These are phyloP conservation scores for Colletotrichum sp. DNA, from an alignment of 2,329 filamentous ascomycete species.

Conservation along the genomic window DNA sequence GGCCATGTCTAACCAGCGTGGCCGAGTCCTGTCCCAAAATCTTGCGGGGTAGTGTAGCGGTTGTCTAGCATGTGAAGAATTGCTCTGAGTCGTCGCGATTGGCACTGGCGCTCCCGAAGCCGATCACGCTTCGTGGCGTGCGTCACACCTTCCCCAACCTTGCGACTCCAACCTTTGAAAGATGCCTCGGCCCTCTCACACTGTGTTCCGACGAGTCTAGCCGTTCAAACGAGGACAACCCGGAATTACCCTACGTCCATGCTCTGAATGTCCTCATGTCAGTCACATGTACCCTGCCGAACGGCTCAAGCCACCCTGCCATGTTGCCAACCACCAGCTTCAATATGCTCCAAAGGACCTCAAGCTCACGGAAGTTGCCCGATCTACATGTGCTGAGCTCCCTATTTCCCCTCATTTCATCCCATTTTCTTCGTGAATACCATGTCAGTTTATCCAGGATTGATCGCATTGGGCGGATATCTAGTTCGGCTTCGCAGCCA, in stretches of 20 bases:
- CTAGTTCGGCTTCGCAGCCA: slow-evolving; percentile 18
- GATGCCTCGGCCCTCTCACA: slow-evolving; percentile 8
- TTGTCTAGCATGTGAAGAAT: slow-evolving; percentile 15
- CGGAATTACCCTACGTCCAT: neutral
- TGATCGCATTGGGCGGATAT: slow-evolving; percentile 14
- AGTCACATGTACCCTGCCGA: slow-evolving; percentile 5
- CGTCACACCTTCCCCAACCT: slow-evolving; percentile 6
- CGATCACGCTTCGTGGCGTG: slow-evolving; percentile 8
- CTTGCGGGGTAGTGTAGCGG: slow-evolving; percentile 13
- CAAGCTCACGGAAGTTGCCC: slow-evolving; percentile 12
- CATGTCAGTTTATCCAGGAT: neutral
- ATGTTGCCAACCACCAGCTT: neutral
- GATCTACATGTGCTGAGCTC: neutral
- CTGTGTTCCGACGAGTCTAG: neutral
- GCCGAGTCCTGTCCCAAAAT: neutral
- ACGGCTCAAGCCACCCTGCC: neutral
- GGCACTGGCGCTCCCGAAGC: neutral
- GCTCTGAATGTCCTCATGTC: neutral
- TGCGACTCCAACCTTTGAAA: neutral
- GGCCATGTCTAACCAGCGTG: neutral
- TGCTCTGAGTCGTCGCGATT: slow-evolving; percentile 11
- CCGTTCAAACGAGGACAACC: neutral
- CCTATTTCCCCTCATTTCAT: neutral
- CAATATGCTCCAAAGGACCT: neutral
- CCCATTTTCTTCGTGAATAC: neutral